Percentiles rank a stretch among this genome's conserved stretches.
phyloP scores from a whole-genome alignment of 805 yeast species.

The Saccharomycopsis babjevae region DNA sequence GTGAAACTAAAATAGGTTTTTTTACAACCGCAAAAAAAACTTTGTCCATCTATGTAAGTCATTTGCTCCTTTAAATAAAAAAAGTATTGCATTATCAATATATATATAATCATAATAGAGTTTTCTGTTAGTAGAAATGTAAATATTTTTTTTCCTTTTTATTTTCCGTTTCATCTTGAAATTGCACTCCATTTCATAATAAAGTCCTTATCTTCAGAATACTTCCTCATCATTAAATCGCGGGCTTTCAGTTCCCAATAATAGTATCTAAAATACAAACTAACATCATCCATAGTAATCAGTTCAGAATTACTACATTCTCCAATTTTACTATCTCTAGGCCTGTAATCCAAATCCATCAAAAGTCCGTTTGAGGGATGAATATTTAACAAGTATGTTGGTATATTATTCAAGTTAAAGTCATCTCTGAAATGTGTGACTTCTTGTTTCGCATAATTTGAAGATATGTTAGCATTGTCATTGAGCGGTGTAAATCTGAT shows the following conservation, averaged over 20 bases:
- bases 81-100: not conserved
- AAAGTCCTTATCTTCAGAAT: not conserved
- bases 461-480: not conserved
- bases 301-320: not conserved
- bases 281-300: not conserved
- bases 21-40: not conserved
- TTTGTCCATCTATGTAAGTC: too few relatives aligned
- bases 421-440: not conserved
- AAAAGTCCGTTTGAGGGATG: not conserved
- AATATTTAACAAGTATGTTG: not conserved
- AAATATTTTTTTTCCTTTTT: too few relatives aligned
- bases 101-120: too few relatives aligned
- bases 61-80: not conserved
- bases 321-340: not conserved
- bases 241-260: not conserved
- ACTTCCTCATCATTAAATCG: not conserved
- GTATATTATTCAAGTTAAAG: not conserved
- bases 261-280: not conserved
- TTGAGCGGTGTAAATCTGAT: not conserved
- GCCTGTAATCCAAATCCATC: not conserved
- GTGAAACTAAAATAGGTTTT: not conserved
- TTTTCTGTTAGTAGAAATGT: too few relatives aligned
- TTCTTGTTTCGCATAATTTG: not conserved
- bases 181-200: not conserved
- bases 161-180: not conserved